These are phyloP conservation scores for Cercospora sojina DNA, from an alignment of 2,329 filamentous ascomycete genomes.

Conservation along the genomic window DNA sequence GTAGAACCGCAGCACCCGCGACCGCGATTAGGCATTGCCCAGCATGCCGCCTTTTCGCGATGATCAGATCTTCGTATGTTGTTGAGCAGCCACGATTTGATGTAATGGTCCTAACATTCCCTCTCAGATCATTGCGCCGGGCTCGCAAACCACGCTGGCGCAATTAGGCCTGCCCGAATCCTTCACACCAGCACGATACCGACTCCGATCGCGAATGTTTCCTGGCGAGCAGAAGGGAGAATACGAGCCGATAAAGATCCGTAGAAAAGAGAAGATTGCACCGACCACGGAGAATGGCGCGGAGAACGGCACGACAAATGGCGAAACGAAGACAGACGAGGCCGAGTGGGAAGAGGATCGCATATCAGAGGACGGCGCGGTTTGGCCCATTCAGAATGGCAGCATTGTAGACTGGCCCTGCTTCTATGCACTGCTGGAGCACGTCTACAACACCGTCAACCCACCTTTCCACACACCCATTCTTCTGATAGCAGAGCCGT, in stretches of 20 bases:
- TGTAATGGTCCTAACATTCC: background rate
- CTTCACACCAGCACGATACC: slow-evolving; percentile 85
- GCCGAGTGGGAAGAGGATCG: slow-evolving; percentile 82
- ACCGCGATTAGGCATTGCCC: slow-evolving; percentile 9
- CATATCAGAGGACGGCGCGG: slow-evolving; percentile 80
- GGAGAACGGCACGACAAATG: slow-evolving; percentile 26
- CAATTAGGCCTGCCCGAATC: slow-evolving; percentile 85
- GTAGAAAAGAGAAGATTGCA: slow-evolving; percentile 43
- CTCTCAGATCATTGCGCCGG: slow-evolving; percentile 66
- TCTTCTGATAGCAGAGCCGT: slow-evolving; percentile 82
- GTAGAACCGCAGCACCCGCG: background rate
- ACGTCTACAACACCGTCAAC: slow-evolving; percentile 85
- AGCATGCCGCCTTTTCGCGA: slow-evolving; percentile 39
- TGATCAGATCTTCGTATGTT: slow-evolving; percentile 38
- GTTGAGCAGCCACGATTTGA: background rate
- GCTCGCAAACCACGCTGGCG: slow-evolving; percentile 85
- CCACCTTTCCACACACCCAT: slow-evolving; percentile 94
- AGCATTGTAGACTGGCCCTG: slow-evolving; percentile 86
- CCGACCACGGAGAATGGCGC: slow-evolving; percentile 9
- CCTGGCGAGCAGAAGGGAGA: slow-evolving; percentile 71
- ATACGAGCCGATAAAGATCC: slow-evolving; percentile 79
- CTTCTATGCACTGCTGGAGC: slow-evolving; percentile 88
- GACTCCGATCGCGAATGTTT: slow-evolving; percentile 93
- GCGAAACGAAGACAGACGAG: slow-evolving; percentile 54
- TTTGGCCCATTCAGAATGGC: slow-evolving; percentile 81